Conservation (phyloP, 345 rosid species). For the Arabidopsis arenosa region DNA sequence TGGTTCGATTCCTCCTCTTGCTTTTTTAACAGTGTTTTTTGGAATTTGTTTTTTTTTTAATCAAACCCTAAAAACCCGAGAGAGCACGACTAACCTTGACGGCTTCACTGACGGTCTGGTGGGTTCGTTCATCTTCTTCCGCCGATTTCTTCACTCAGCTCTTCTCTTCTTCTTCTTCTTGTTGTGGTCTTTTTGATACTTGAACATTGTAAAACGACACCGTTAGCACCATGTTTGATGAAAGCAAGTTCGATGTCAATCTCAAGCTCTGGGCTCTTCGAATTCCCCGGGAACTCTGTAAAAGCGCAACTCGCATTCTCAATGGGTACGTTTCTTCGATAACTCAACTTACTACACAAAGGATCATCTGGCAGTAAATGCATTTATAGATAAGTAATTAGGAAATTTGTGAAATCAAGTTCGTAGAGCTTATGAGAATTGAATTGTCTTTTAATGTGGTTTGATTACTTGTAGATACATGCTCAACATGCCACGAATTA, state of each 20-base stretch:
- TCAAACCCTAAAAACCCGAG: conserved; percentile 30
- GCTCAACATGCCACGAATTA: conserved; percentile 79
- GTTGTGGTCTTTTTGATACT: neutral
- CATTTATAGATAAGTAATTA: neutral
- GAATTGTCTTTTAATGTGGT: neutral
- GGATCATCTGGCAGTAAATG: neutral
- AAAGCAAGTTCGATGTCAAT: conserved; percentile 72
- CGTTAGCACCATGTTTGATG: conserved; percentile 58
- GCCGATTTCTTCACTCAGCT: conserved; percentile 9
- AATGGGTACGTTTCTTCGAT: conserved; percentile 60
- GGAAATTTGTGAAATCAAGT: neutral
- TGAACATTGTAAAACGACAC: neutral
- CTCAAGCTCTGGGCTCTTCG: conserved; percentile 79
- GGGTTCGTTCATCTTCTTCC: neutral
- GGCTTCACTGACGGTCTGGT: neutral
- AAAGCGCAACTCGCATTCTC: conserved; percentile 59
- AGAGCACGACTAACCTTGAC: neutral
- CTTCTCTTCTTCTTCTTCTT: neutral
- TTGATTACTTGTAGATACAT: conserved; percentile 60
- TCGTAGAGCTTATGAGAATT: neutral
- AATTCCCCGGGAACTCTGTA: conserved; percentile 86
- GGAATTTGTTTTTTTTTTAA: conserved; percentile 2
- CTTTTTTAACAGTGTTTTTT: neutral
- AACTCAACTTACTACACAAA: neutral
- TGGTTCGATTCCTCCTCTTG: neutral